Evolutionary conservation across 2,329 filamentous ascomycete species (phyloP).

Genomic region (Fusarium haematococcum): DNA sequence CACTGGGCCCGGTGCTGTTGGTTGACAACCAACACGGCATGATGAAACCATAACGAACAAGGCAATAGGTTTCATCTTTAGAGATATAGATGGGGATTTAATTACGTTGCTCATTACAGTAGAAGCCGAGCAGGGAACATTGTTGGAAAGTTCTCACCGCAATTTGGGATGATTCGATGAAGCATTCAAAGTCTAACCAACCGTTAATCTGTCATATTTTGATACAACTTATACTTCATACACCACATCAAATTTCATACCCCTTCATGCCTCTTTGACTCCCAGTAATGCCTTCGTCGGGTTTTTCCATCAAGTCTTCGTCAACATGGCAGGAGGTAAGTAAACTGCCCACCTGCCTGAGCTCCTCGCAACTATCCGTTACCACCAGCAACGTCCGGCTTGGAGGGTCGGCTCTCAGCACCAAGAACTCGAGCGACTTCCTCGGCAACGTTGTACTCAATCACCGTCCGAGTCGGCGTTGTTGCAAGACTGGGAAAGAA

Average conservation of each 20-base stretch:
- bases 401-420: not conserved
- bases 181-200: not conserved
- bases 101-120: not conserved
- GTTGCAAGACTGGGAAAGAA: slow-evolving; percentile 3
- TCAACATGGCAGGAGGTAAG: not conserved
- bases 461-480: slow-evolving; percentile 5
- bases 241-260: not conserved
- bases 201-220: not conserved
- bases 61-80: not conserved
- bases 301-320: not conserved
- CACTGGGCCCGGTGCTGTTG: not conserved
- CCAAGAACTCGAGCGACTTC: not conserved
- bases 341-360: not conserved
- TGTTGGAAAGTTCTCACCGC: not conserved
- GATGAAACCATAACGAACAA: not conserved
- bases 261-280: not conserved
- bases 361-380: not conserved
- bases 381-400: not conserved
- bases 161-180: not conserved
- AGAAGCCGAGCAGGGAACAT: not conserved
- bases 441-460: slow-evolving; percentile 11
- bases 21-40: not conserved
- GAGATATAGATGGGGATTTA: not conserved
- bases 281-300: not conserved
- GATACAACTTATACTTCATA: not conserved